These are phyloP conservation scores for Leucoagaricus sp. DNA, from an alignment of 1,284 basidiomycete species.

Conservation along the genomic window DNA sequence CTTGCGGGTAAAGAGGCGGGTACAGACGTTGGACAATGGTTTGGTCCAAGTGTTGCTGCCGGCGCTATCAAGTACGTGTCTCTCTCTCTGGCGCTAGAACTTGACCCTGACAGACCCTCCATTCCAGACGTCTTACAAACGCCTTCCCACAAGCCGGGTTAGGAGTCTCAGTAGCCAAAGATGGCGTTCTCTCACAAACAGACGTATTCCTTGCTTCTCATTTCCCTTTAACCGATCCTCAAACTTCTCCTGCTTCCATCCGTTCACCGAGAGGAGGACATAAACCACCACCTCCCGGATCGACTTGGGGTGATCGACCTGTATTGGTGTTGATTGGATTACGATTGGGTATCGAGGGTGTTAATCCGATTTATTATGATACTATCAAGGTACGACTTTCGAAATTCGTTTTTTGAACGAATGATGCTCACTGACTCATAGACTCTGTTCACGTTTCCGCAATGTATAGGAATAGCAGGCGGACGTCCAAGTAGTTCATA, in stretches of 20 bases:
- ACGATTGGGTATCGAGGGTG: constrained; percentile 87
- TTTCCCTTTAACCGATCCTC: constrained; percentile 24
- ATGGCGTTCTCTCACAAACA: constrained; percentile 83
- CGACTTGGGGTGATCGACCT: constrained; percentile 78
- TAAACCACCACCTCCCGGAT: neutral
- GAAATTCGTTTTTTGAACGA: neutral
- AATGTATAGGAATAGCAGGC: constrained; percentile 95
- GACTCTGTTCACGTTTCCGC: constrained; percentile 90
- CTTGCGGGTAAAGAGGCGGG: constrained; percentile 93
- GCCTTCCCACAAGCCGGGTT: constrained; percentile 82
- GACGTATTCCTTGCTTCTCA: constrained; percentile 86
- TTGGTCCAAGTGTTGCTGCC: constrained; percentile 95
- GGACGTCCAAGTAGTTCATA: constrained; percentile 95
- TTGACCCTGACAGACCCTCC: constrained; percentile 4
- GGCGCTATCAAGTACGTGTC: constrained; percentile 84
- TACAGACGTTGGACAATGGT: constrained; percentile 97
- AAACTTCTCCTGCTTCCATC: constrained; percentile 19
- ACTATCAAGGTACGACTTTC: constrained; percentile 78
- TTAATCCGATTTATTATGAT: constrained; percentile 95
- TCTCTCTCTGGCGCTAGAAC: neutral
- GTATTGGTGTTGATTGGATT: constrained; percentile 89
- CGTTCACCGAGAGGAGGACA: constrained; percentile 24
- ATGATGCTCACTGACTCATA: constrained; percentile 28
- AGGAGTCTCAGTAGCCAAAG: constrained; percentile 81
- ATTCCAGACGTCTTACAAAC: constrained; percentile 69